These are phyloP conservation scores for Eucalyptus marginata DNA, from an alignment of 345 rosid species.

Conservation along the genomic window DNA sequence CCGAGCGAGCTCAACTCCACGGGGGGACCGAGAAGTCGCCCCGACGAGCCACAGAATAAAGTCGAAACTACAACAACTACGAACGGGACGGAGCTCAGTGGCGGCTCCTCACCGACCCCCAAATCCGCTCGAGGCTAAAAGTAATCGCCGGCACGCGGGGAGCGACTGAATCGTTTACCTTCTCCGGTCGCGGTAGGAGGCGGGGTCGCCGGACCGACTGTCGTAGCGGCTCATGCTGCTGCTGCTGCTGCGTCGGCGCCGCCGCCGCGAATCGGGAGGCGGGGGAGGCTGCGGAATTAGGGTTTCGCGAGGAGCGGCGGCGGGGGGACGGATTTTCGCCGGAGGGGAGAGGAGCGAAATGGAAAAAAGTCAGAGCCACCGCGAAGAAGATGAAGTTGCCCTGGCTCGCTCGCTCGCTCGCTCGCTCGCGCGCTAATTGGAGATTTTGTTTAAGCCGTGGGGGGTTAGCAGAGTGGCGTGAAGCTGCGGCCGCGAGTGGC, in stretches of 20 bases:
- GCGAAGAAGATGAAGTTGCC: neutral
- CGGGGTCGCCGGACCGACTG: slow-evolving; percentile 82
- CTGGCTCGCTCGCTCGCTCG: no score
- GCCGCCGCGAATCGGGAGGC: neutral
- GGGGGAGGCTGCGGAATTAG: neutral
- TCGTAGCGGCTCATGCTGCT: slow-evolving; percentile 86
- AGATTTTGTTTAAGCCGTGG: neutral
- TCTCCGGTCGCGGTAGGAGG: slow-evolving; percentile 86
- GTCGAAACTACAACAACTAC: neutral
- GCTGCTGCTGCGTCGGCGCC: neutral
- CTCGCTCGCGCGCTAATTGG: neutral
- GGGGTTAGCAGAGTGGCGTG: neutral
- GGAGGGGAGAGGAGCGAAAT: neutral
- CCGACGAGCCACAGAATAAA: neutral
- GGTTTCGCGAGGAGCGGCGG: neutral
- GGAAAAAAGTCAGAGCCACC: neutral
- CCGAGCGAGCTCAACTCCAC: neutral
- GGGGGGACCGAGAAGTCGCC: neutral
- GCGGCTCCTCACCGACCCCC: neutral
- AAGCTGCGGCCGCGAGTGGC: neutral
- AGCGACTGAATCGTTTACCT: slow-evolving; percentile 26
- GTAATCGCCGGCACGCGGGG: neutral
- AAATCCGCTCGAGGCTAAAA: neutral
- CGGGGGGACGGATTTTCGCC: neutral
- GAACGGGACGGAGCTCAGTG: neutral